Percentiles rank a stretch among this genome's conserved stretches.
Evolutionary conservation across 208 protist genomes (phyloP).

Genomic region (Strigomonas galati): DNA sequence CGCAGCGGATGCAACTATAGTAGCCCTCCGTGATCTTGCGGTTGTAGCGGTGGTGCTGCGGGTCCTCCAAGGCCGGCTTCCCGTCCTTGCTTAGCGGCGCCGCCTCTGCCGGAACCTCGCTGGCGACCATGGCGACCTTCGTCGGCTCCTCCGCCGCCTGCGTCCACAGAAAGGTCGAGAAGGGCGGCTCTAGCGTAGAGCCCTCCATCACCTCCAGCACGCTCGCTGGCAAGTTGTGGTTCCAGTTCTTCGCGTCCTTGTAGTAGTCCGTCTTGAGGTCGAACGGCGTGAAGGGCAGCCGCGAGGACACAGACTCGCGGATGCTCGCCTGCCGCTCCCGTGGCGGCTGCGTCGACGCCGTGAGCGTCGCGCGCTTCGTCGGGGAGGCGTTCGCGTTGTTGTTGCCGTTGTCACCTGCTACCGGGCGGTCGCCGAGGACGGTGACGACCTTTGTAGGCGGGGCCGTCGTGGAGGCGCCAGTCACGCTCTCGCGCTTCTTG

Average conservation of each 20-base stretch:
- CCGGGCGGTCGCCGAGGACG: too few species aligned
- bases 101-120: not conserved
- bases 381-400: not conserved
- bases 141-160: constrained; percentile 33
- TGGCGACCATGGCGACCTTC: not conserved
- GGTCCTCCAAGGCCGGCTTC: constrained; percentile 8
- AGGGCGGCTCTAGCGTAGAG: constrained; percentile 50
- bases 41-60: constrained; percentile 29
- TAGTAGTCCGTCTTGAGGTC: constrained; percentile 11
- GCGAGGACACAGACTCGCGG: not conserved
- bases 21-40: constrained; percentile 42
- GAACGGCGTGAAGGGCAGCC: not conserved
- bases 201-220: constrained; percentile 50
- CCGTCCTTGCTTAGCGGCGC: not conserved
- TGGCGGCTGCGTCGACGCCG: not conserved
- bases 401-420: not conserved
- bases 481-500: too few species aligned
- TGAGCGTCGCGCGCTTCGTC: not conserved
- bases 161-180: constrained; percentile 60
- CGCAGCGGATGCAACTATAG: constrained; percentile 76
- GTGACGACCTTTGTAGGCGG: not conserved
- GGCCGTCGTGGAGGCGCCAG: not conserved
- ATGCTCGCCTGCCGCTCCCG: not conserved
- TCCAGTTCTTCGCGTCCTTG: constrained; percentile 17
- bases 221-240: constrained; percentile 20